phyloP scores from a whole-genome alignment of 148 eudicot genomes.

The Selenicereus undatus region DNA sequence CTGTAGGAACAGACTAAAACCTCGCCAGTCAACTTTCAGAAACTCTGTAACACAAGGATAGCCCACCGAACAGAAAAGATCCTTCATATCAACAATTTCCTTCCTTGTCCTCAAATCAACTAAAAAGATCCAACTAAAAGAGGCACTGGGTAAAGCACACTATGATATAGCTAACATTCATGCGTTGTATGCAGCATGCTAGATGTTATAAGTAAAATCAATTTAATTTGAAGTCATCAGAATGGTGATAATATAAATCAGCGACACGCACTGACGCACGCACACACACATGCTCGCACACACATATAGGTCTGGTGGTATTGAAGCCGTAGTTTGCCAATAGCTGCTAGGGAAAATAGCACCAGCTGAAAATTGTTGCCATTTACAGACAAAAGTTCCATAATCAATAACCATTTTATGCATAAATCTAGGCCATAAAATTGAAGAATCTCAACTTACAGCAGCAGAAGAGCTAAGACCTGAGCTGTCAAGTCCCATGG shows the following conservation, averaged over 20 bases:
- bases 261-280: too few species aligned
- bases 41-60: neutral
- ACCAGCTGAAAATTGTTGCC: neutral
- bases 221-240: neutral
- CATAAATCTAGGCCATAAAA: neutral
- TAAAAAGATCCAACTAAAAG: neutral
- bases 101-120: neutral
- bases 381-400: neutral
- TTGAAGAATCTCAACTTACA: conserved; percentile 50
- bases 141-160: neutral
- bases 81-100: neutral
- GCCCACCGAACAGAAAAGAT: neutral
- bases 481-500: conserved; percentile 90
- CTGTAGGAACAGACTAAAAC: neutral
- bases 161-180: neutral
- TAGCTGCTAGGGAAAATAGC: too few species aligned
- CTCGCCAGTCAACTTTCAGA: neutral
- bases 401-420: neutral
- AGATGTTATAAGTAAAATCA: neutral
- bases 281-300: too few species aligned
- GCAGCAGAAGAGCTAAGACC: conserved; percentile 99
- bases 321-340: neutral
- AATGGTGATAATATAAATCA: neutral
- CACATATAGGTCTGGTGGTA: neutral
- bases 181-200: neutral